Base-by-base conservation (phyloP, 202 grass and related monocot genomes). In the Tripidium arundinaceum region DNA sequence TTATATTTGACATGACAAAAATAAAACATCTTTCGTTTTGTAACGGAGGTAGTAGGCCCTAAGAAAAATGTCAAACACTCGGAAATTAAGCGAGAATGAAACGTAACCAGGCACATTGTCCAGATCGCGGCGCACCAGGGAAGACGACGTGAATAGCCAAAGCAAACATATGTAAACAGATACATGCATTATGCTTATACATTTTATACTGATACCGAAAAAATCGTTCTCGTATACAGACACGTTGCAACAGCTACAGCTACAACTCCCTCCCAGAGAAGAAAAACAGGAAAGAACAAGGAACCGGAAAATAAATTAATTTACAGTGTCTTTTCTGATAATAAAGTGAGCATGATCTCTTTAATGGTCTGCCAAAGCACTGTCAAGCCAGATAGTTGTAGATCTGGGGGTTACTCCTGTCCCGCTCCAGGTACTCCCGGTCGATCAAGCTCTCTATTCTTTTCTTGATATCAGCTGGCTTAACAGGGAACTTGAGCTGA, bases 401-500 rank as follows among this genome's bases (percentile, higher is more conserved):
- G 70, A 99, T 99, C 85, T 99, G 97, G 36, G 97, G 93, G 79
- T 99, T 99, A 79, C 83, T 99, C 81, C 90, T 90, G 67, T 99
- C 97, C 69, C 97, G 84, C 89, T 99, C 97, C 74, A 96, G 82
- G 85, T 99, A 99, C 74, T 99, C 97, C 76, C 92, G 72, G 68
- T 96, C 97, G 10, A 99, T 99, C 19, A 99, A 81, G 78, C 97
- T 99, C 78, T 99, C 93, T 90, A 96, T 99, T 78, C 97, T 93
- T 93, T 99, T 99, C 89, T 99, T 99, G 63, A 99, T 89, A 83
- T 96, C 97, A 7, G 90, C 85, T 40, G 97, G 97, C 78, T 99
- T 99, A 86, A 96, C 94, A 9, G 93, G 97, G 80, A 99, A 99
- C 81, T 99, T 99, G 62, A 99, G 92, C 97, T 99, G 85, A 89